phyloP scores from a whole-genome alignment of 768 basidiomycete species.

The Dioszegia hungarica region DNA sequence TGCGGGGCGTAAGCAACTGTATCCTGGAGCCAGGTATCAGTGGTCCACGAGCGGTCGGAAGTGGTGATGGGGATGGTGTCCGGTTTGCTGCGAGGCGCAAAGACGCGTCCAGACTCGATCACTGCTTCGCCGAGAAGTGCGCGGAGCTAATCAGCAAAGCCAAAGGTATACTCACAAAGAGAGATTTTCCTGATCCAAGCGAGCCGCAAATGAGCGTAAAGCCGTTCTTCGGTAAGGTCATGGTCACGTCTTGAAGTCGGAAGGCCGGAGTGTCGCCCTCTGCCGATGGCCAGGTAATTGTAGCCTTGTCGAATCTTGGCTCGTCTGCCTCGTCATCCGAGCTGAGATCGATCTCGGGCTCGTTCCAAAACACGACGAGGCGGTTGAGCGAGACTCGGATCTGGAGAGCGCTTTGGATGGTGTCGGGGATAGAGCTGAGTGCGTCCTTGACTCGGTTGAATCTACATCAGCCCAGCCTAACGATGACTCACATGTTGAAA shows the following conservation, averaged over 20 bases:
- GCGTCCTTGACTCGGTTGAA: conserved; percentile 34
- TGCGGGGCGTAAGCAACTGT: conserved; percentile 41
- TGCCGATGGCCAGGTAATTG: conserved; percentile 34
- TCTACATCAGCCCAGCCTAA: conserved; percentile 4
- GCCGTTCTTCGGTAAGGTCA: conserved; percentile 24
- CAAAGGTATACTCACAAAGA: conserved; percentile 27
- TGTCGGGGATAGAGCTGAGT: conserved; percentile 19
- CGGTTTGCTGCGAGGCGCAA: conserved; percentile 21
- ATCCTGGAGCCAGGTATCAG: conserved; percentile 24
- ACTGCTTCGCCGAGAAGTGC: conserved; percentile 39
- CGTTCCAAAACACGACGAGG: conserved; percentile 28
- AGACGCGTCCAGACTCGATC: conserved; percentile 22
- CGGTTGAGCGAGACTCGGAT: conserved; percentile 36
- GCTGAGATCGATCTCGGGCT: conserved; percentile 23
- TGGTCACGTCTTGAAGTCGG: conserved; percentile 23
- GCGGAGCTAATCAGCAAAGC: conserved; percentile 29
- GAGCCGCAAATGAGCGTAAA: conserved; percentile 42
- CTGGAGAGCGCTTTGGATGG: conserved; percentile 19
- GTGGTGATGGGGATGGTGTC: conserved; percentile 20
- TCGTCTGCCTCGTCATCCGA: background rate
- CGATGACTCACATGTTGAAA: conserved; percentile 27
- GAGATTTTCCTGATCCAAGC: conserved; percentile 47
- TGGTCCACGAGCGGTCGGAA: conserved; percentile 10
- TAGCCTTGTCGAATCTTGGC: conserved; percentile 19
- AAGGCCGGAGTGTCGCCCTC: conserved; percentile 16